These are phyloP conservation scores for Pythium aristosporum DNA, from an alignment of 352 stramenopile genomes.

Conservation along the genomic window DNA sequence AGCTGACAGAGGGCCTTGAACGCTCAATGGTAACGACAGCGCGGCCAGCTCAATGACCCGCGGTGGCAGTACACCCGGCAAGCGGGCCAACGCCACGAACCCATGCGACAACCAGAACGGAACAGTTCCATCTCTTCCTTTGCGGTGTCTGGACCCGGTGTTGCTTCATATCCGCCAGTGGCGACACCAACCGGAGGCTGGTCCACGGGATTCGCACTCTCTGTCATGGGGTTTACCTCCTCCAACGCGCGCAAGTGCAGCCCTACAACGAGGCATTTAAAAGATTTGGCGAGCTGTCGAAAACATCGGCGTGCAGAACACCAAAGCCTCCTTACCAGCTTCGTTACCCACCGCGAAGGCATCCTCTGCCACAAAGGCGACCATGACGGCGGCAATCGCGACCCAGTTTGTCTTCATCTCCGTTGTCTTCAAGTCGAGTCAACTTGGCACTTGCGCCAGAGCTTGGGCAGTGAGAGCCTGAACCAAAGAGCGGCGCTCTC, in stretches of 20 bases:
- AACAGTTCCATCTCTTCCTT: slow-evolving; percentile 13
- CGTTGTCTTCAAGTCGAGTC: not conserved
- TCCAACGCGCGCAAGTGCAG: slow-evolving; percentile 13
- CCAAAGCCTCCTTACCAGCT: not conserved
- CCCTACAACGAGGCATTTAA: not conserved
- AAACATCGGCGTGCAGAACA: not conserved
- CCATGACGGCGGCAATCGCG: slow-evolving; percentile 7
- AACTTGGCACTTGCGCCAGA: not conserved
- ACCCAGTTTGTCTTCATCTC: slow-evolving; percentile 8
- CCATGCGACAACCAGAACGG: slow-evolving; percentile 19
- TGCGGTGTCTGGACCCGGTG: not conserved
- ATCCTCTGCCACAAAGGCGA: slow-evolving; percentile 4
- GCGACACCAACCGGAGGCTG: not conserved
- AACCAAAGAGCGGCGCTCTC: too few relatives aligned
- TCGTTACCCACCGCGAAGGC: not conserved
- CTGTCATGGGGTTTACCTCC: not conserved
- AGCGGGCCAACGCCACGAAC: slow-evolving; percentile 16
- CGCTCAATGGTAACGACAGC: slow-evolving; percentile 16
- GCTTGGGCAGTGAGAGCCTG: slow-evolving; percentile 4
- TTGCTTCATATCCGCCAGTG: not conserved
- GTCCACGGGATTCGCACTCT: not conserved
- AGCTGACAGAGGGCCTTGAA: too few relatives aligned
- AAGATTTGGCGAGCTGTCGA: not conserved
- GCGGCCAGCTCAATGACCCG: slow-evolving; percentile 12
- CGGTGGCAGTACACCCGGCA: slow-evolving; percentile 12